A percentile compares a stretch with the other conserved stretches of the same genome.
phyloP scores from a whole-genome alignment of 805 yeast species.

The Starmerella riodocensis region DNA sequence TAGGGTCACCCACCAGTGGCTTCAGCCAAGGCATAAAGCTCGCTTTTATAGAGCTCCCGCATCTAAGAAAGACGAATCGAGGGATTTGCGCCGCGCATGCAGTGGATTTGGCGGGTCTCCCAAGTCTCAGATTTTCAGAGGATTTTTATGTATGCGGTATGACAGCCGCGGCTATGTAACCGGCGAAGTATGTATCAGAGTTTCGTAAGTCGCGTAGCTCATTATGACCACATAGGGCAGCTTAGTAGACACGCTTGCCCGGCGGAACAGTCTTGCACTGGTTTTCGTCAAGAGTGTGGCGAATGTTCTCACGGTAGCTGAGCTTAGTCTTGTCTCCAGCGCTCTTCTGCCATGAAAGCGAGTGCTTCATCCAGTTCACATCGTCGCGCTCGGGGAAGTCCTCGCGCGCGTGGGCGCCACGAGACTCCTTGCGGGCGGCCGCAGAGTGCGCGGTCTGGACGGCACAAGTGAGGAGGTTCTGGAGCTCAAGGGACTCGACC shows the following conservation, averaged over 20 bases:
- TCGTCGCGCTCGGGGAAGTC: constrained; percentile 95
- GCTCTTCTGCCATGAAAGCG: constrained; percentile 76
- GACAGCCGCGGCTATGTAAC: too few species aligned
- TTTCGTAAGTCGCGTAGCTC: too few species aligned
- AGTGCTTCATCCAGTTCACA: constrained; percentile 93
- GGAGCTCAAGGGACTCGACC: constrained; percentile 90
- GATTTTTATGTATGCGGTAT: too few species aligned
- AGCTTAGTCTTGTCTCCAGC: constrained; percentile 60
- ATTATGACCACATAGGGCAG: too few species aligned
- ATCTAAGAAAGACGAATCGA: too few species aligned
- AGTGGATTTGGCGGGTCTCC: too few species aligned
- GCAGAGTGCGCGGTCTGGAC: constrained; percentile 91
- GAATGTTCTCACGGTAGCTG: constrained; percentile 75
- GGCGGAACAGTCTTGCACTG: constrained; percentile 97
- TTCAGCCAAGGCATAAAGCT: too few species aligned
- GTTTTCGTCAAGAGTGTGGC: constrained; percentile 70
- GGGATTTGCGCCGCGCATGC: too few species aligned
- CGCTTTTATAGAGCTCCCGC: too few species aligned
- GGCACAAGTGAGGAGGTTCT: constrained; percentile 93
- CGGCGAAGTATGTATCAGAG: too few species aligned
- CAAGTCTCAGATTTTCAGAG: too few species aligned
- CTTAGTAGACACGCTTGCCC: constrained; percentile 85
- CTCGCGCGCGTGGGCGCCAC: constrained; percentile 99
- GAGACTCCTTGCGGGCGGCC: constrained; percentile 87
- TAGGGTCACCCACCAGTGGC: too few species aligned